Evolutionary conservation across 176 grass and related monocot genomes (phyloP), one percentile per base, ranked within the genome.

Genomic region (Phoenix roebelenii): DNA sequence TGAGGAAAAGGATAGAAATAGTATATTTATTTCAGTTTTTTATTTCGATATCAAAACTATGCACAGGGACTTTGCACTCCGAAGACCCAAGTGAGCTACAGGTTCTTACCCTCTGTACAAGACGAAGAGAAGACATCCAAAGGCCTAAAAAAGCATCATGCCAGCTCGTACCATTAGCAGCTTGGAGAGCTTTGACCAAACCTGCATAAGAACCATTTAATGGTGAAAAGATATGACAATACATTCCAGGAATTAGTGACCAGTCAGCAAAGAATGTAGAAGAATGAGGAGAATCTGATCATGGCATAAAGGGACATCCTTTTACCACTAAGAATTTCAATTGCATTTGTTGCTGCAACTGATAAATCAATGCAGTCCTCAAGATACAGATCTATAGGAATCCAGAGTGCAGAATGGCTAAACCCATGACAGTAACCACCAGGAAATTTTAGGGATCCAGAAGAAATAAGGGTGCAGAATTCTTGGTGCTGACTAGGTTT

Each of bases 81-180:
- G 3, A 25, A 25, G 5, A 30, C 28, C 28, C 25, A 28, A 56
- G 14, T 23, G 51, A 10, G 16, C 63, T 76, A 54, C 51, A 39
- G 57, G 32, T 49, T 14, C 80, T 79, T 66, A 92, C 93, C 77
- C 93, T 82, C 77, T 98, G 93, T 56, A 98, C 84, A 70, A 98
- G 79, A 22, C 93, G 87, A 72, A 98, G 81, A 67, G 93, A 80
- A 59, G 93, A 81, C 29, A 98, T 73, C 93, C 87, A 98, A 74
- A 98, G 79, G n/a, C 81, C 87, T 75, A 88, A 74, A 58, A 98
- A 98, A 80, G 87, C 67, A 78, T 98, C 87, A 83, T 83, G 84
- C 93, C 93, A 98, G 56, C 70, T 88, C 5, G 81, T 83, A 60
- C 76, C 74, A 79, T 98, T 98, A 62, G 85, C 59, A 73, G 87